Conservation (phyloP, 768 basidiomycete genomes). For the Boletus barrowsii region DNA sequence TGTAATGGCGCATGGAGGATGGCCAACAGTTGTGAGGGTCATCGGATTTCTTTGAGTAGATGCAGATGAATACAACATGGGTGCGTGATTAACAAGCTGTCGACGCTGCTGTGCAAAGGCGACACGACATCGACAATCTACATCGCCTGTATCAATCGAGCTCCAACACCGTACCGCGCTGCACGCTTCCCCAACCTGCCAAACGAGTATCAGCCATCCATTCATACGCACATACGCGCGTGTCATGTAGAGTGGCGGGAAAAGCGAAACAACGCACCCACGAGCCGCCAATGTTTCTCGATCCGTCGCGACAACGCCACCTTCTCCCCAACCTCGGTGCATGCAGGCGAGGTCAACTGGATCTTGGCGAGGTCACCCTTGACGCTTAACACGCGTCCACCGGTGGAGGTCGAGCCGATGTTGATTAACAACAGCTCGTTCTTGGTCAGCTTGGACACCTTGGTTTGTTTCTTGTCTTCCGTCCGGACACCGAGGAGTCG, state of each 20-base stretch:
- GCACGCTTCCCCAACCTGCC: constrained; percentile 73
- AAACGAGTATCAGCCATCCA: background rate
- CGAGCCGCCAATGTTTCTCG: constrained; percentile 97
- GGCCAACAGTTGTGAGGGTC: too few relatives aligned
- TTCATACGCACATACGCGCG: background rate
- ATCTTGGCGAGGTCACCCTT: constrained; percentile 96
- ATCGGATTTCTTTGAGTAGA: background rate
- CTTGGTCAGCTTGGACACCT: constrained; percentile 87
- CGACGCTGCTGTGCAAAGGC: background rate
- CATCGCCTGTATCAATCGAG: constrained; percentile 47
- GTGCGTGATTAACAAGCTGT: background rate
- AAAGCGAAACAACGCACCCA: constrained; percentile 55
- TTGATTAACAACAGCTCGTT: constrained; percentile 94
- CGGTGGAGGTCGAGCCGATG: constrained; percentile 96
- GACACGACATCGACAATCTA: background rate
- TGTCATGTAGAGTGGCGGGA: background rate
- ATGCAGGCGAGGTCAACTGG: constrained; percentile 89
- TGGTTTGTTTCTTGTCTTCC: constrained; percentile 98
- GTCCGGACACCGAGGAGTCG: constrained; percentile 97
- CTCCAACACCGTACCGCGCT: constrained; percentile 79
- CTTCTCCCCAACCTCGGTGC: constrained; percentile 97
- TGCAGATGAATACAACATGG: background rate
- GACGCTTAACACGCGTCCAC: constrained; percentile 90
- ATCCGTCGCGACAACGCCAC: constrained; percentile 92
- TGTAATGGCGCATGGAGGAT: too few relatives aligned